Evolutionary conservation across 179 eudicot genomes (phyloP), one percentile per base, ranked within the genome.

Genomic region (Vitellaria paradoxa): DNA sequence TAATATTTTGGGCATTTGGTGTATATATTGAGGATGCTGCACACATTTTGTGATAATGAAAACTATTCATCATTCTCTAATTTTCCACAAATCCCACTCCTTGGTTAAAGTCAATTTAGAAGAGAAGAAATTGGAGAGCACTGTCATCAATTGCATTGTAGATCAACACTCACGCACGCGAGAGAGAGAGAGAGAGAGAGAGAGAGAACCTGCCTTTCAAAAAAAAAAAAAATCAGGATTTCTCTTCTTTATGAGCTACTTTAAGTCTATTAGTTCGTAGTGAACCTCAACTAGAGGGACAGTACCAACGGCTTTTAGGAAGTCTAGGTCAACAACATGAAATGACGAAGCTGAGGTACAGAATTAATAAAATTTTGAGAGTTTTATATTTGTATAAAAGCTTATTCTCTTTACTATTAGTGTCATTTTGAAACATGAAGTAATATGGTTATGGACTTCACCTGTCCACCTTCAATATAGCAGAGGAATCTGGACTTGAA

Each of bases 391-490:
- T 53, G 10, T 40, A 30, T 57, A n/a, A 40, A 40, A 37, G 15
- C 18, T 53, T 30, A 15, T 37, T 24, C 13, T 63, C 30, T 63
- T 63, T 63, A 9, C 9, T 15, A n/a, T 67, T 21, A 50, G 56
- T 17, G 17, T 9, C 20, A 7, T 47, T 45, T 47, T 24, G 50
- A 65, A 63, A 49, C 69, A 26, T 18, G 40, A 42, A 75, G 46
- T 17, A 0, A 1, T 57, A 30, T 30, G 47, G 24, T 21, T 56
- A 61, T 46, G 55, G 21, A 40, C 20, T 66, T 77, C 84, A 94
- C 99, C 97, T 94, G 93, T 78, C 99, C 99, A 72, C 98, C 98
- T 89, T 89, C 75, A 72, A 96, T 88, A 75, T 96, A 96, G 80
- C 98, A 94, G 69, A 84, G 86, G 76, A 96, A 89, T 79, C 99